phyloP scores from a whole-genome alignment of 192 early-diverging fungal genomes.

The Backusella macrospora region DNA sequence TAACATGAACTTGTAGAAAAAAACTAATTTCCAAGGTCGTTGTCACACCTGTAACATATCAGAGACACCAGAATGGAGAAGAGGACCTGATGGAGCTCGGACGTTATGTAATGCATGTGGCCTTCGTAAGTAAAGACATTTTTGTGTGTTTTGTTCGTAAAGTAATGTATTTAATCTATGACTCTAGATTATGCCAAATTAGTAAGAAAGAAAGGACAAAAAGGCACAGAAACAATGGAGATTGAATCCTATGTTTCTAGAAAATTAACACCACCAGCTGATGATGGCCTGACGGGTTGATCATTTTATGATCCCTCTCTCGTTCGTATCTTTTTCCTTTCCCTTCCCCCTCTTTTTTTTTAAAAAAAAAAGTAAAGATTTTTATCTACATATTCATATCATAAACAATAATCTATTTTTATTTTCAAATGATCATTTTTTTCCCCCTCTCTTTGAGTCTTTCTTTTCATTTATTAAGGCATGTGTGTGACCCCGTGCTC shows the following conservation, averaged over 20 bases:
- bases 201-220: conserved; percentile 13
- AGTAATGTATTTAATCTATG: background rate
- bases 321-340: background rate
- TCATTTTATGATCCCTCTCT: background rate
- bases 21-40: conserved; percentile 64
- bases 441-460: background rate
- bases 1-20: conserved; percentile 38
- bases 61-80: conserved; percentile 45
- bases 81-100: conserved; percentile 62
- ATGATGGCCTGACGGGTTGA: conserved; percentile 11
- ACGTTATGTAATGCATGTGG: conserved; percentile 44
- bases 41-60: conserved; percentile 83
- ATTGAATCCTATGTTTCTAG: conserved; percentile 11
- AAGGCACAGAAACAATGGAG: conserved; percentile 9
- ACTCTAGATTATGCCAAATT: conserved; percentile 25
- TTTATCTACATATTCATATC: no score
- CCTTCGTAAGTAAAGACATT: conserved; percentile 47
- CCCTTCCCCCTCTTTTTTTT: background rate
- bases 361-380: no score
- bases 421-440: background rate
- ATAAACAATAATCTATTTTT: background rate
- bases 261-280: conserved; percentile 15
- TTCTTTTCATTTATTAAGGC: background rate
- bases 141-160: background rate
- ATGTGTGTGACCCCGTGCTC: conserved; percentile 13